Base-by-base conservation (phyloP, 2,329 filamentous ascomycete species). In the Pseudogymnoascus sp. region DNA sequence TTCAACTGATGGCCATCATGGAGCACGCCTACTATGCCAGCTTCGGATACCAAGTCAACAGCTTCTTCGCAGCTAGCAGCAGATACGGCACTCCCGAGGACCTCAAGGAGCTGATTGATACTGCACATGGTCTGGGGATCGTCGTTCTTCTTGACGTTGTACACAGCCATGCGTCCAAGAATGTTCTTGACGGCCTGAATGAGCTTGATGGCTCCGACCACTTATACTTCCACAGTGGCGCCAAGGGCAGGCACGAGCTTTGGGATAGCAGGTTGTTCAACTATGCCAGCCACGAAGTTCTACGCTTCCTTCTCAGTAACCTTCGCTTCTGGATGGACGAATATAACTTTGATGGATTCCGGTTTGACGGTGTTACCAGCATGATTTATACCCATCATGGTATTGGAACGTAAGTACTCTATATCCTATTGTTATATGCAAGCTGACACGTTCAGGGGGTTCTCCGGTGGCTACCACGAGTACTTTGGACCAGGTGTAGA, bases 21-120 rank as follows among this genome's bases (percentile, higher is more conserved):
- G 94, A 99, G 73, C 94, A 99, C 75, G 94, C 94, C 58, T 99
- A 99, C 80, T 99, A 99, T 73, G 94, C 94, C 69, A 97, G 93
- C 71, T 99, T 99, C 70, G 94, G 94, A 53, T 99, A 99, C 75
- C 94, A 99, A 75, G 85, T 99, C 76, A 99, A 97, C 79, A 97
- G 89, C 75, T 99, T 99, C 80, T 99, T 97, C 70, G 94, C 94
- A 28, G 92, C 93, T 11, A 97, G 92, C 75, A 97, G 93, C 74
- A 87, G 94, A 64, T 99, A 96, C 71, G 94, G 94, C 41, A 83
- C 87, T 0, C 94, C 94, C 0, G 94, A 99, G 71, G 94, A 97
- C 37, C 80, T 99, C 67, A 99, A 96, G 75, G 93, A 97, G 79
- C 82, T 99, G 57, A 90, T 99, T 65, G 94, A 99, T 71, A 96